phyloP scores from a whole-genome alignment of 805 yeast genomes.

The Zygosaccharomyces bisporus region DNA sequence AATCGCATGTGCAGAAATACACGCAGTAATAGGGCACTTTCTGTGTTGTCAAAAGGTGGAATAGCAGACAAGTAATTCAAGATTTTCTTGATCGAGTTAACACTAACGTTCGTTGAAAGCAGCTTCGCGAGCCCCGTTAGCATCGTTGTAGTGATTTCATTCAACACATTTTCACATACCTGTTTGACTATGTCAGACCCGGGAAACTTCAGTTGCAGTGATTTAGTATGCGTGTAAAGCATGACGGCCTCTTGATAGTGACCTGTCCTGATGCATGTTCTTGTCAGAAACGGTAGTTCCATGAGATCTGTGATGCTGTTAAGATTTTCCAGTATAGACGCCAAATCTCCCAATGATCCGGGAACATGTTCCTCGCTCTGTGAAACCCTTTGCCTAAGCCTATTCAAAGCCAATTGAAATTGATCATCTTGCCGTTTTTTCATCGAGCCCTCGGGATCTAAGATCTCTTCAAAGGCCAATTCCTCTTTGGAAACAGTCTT shows the following conservation, averaged over 20 bases:
- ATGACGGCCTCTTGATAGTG: constrained; percentile 88
- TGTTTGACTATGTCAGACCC: constrained; percentile 31
- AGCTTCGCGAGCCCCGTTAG: constrained; percentile 63
- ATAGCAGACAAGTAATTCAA: constrained; percentile 71
- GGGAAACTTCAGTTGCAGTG: constrained; percentile 68
- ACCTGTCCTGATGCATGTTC: constrained; percentile 81
- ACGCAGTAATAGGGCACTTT: constrained; percentile 40
- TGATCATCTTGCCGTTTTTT: constrained; percentile 28
- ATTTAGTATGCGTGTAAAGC: constrained; percentile 66
- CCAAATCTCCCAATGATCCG: constrained; percentile 25
- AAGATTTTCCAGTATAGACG: constrained; percentile 52
- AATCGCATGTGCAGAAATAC: constrained; percentile 65
- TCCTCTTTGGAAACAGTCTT: neutral
- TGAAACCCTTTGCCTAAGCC: constrained; percentile 20
- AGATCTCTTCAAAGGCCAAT: constrained; percentile 13
- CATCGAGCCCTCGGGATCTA: constrained; percentile 25
- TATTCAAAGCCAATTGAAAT: constrained; percentile 31
- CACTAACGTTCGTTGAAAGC: constrained; percentile 70
- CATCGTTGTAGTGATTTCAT: constrained; percentile 50
- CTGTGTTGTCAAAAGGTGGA: constrained; percentile 45
- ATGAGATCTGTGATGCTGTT: constrained; percentile 72
- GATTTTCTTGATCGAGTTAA: constrained; percentile 73
- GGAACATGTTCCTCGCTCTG: constrained; percentile 11
- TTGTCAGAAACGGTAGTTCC: constrained; percentile 78
- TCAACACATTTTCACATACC: constrained; percentile 24